A percentile compares a stretch with the other conserved stretches of the same genome.
Evolutionary conservation across 768 basidiomycete species (phyloP).

Genomic region (Suillus tomentosus): DNA sequence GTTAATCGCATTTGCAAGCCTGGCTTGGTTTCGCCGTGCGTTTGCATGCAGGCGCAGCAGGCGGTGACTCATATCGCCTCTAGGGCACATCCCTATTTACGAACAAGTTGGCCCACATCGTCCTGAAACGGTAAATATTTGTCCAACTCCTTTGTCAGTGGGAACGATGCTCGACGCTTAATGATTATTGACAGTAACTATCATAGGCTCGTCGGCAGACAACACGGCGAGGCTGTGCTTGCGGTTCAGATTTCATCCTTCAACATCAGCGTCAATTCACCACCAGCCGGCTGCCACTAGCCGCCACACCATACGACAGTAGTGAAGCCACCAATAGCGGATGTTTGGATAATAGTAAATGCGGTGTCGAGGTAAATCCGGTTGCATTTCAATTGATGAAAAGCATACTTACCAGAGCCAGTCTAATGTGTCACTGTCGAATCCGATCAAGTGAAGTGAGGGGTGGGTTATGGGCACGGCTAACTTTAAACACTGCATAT

Average conservation of each 20-base stretch:
- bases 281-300: background rate
- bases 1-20: conserved; percentile 3
- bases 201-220: background rate
- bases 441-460: background rate
- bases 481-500: background rate
- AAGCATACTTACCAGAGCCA: conserved; percentile 2
- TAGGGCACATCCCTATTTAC: conserved; percentile 1
- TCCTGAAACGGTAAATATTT: background rate
- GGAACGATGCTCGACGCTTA: background rate
- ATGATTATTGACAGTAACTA: background rate
- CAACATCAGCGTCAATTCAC: background rate
- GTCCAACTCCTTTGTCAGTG: background rate
- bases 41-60: conserved; percentile 8
- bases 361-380: background rate
- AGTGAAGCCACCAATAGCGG: background rate
- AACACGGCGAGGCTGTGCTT: background rate
- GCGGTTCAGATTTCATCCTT: background rate
- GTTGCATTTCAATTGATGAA: background rate
- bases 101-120: background rate
- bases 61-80: conserved; percentile 10
- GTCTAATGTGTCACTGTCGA: background rate
- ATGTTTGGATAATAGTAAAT: background rate
- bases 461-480: conserved; percentile 1
- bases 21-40: conserved; percentile 2
- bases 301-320: background rate